Evolutionary conservation across 345 rosid species (phyloP), one percentile per base, ranked within the genome.

Genomic region (Conringia planisiliqua): DNA sequence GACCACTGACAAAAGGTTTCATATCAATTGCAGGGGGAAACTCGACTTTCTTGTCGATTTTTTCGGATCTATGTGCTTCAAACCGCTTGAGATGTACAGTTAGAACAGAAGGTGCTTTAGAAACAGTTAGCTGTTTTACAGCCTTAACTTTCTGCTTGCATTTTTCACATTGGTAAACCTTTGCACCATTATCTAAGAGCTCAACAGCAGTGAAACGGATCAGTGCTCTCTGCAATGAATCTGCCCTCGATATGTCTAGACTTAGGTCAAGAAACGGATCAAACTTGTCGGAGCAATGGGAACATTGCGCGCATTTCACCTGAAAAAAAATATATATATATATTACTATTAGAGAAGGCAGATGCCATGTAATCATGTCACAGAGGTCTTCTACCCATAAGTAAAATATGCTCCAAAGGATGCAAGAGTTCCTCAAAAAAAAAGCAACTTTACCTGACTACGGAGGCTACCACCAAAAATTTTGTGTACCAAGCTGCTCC

Each of bases 91-190:
- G 85, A 82, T 95, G 98, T 46, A 95, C 54, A 6, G 93, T 81
- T 11, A 95, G 88, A 57, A 95, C 97, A 86, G 84, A 79, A 24
- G 99, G 99, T 35, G 91, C 91, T 72, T 92, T 90, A 83, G 84
- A 81, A 81, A 95, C 85, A 11, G 92, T 95, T 33, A 95, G 94
- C 82, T 90, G 87, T 81, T 92, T 95, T 72, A 26, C 72, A 67
- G 99, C 99, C 77, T 69, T 85, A 22, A 95, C 99, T 85, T 90
- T 92, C 77, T 92, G 89, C 77, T 84, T 89, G 90, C 99, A 95
- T 51, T 59, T 80, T 79, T 90, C 92, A 58, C 98, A 92, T 35
- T 89, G 97, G 72, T 95, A 95, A 46, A 90, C 88, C 87, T 77
- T 92, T 83, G 85, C 94, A 42, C 99, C 99, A 36, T 93, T 92